These are phyloP conservation scores for Colletotrichum aenigma DNA, from an alignment of 2,329 filamentous ascomycete genomes.

Conservation along the genomic window DNA sequence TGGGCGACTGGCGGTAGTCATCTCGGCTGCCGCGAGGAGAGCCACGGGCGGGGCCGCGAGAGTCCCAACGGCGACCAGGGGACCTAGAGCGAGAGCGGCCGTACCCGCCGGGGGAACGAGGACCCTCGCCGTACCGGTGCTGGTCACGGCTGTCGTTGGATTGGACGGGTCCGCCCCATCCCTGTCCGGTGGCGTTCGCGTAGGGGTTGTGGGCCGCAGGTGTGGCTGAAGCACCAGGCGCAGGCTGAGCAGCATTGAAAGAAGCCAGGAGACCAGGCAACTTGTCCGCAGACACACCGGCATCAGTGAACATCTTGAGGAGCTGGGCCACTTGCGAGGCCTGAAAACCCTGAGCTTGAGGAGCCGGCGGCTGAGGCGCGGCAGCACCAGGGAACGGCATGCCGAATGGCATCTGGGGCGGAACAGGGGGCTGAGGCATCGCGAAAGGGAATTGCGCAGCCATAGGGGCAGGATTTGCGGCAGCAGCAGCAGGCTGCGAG, in stretches of 20 bases:
- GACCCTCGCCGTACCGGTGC: conserved; percentile 56
- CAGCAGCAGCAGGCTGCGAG: conserved; percentile 65
- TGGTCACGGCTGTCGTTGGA: conserved; percentile 59
- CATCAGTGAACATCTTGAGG: conserved; percentile 75
- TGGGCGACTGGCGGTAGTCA: conserved; percentile 73
- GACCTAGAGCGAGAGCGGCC: conserved; percentile 79
- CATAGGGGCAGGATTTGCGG: conserved; percentile 29
- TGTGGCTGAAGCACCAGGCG: conserved; percentile 45
- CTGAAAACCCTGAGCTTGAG: conserved; percentile 55
- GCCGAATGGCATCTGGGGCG: conserved; percentile 19
- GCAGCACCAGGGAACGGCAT: conserved; percentile 34
- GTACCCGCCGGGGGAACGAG: conserved; percentile 66
- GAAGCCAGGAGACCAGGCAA: conserved; percentile 65
- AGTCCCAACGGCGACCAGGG: conserved; percentile 75
- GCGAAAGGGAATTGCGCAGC: conserved; percentile 39
- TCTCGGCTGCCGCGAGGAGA: conserved; percentile 67
- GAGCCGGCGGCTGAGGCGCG: conserved; percentile 34
- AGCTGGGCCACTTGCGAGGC: conserved; percentile 72
- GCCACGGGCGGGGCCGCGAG: conserved; percentile 46
- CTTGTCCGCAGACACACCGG: conserved; percentile 79
- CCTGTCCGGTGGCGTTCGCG: not conserved
- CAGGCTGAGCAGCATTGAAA: conserved; percentile 43
- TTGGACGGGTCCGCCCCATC: conserved; percentile 32
- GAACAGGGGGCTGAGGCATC: conserved; percentile 37
- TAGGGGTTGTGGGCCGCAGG: not conserved